phyloP scores from a whole-genome alignment of 441 rosid species.

The Sinapis alba region DNA sequence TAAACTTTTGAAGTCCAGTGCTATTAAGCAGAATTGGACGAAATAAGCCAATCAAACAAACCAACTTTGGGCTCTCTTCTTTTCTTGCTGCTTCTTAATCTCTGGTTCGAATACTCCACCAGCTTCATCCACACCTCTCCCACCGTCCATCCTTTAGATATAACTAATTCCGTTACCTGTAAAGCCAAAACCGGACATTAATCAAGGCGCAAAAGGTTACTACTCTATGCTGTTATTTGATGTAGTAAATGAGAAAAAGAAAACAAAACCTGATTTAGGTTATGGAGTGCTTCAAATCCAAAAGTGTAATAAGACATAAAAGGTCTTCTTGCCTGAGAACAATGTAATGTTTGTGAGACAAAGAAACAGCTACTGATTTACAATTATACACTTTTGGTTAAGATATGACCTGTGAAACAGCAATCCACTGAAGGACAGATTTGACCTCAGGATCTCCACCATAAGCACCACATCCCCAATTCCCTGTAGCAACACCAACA shows the following conservation, averaged over 20 bases:
- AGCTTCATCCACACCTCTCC: slow-evolving; percentile 85
- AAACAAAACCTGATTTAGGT: slow-evolving; percentile 68
- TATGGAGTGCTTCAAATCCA: slow-evolving; percentile 52
- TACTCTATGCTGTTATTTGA: too few species aligned
- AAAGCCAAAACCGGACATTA: too few species aligned
- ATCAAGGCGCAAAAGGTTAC: too few species aligned
- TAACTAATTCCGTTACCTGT: slow-evolving; percentile 63
- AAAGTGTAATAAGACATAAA: slow-evolving; percentile 67
- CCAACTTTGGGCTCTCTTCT: slow-evolving; percentile 50
- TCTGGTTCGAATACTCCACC: slow-evolving; percentile 65
- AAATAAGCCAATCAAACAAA: slow-evolving; percentile 82
- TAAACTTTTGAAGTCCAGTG: not conserved
- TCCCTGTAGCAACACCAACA: slow-evolving; percentile 80
- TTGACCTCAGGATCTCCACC: slow-evolving; percentile 92
- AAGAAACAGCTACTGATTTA: not conserved
- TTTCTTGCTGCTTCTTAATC: slow-evolving; percentile 36
- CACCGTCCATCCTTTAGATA: slow-evolving; percentile 70
- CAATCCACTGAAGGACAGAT: slow-evolving; percentile 88
- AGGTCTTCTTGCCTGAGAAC: slow-evolving; percentile 71
- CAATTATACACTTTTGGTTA: not conserved
- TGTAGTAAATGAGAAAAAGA: too few species aligned
- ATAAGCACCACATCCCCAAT: slow-evolving; percentile 97
- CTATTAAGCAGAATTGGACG: slow-evolving; percentile 38
- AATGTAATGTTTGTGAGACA: slow-evolving; percentile 16
- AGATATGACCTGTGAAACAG: slow-evolving; percentile 76